Evolutionary conservation across 345 rosid genomes (phyloP).

Genomic region (Aquilaria malaccensis): DNA sequence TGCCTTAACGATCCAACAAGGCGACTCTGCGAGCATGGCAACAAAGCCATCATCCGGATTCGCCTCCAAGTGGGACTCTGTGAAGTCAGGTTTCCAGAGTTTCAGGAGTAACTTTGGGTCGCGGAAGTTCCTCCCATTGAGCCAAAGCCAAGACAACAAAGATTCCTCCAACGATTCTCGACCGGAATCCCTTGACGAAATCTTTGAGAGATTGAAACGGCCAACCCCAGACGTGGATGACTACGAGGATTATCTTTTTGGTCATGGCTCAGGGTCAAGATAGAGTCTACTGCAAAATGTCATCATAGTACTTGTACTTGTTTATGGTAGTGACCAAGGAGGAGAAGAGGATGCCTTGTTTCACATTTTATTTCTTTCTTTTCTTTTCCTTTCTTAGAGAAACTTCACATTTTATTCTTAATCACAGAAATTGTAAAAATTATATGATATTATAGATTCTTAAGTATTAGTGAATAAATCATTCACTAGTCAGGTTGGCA

Average conservation of each 20-base stretch:
- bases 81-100: constrained; percentile 53
- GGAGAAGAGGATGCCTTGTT: not conserved
- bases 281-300: not conserved
- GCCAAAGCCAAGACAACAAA: constrained; percentile 29
- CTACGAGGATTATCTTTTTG: constrained; percentile 13
- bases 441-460: too few relatives aligned
- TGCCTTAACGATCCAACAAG: constrained; percentile 28
- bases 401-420: too few relatives aligned
- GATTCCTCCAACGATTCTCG: constrained; percentile 26
- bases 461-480: too few relatives aligned
- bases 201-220: constrained; percentile 58
- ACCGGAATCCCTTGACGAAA: constrained; percentile 52
- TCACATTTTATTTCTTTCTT: too few relatives aligned
- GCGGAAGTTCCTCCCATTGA: constrained; percentile 36
- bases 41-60: constrained; percentile 29
- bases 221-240: constrained; percentile 26
- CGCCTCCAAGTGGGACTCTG: constrained; percentile 46
- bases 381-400: too few relatives aligned
- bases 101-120: constrained; percentile 50
- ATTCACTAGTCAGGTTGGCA: too few relatives aligned
- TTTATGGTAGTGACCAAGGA: not conserved
- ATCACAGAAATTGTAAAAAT: too few relatives aligned
- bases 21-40: constrained; percentile 16
- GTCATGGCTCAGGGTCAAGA: not conserved
- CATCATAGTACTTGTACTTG: not conserved